phyloP scores from a whole-genome alignment of 2,329 filamentous ascomycete species.

The Nigrograna mackinnonii region DNA sequence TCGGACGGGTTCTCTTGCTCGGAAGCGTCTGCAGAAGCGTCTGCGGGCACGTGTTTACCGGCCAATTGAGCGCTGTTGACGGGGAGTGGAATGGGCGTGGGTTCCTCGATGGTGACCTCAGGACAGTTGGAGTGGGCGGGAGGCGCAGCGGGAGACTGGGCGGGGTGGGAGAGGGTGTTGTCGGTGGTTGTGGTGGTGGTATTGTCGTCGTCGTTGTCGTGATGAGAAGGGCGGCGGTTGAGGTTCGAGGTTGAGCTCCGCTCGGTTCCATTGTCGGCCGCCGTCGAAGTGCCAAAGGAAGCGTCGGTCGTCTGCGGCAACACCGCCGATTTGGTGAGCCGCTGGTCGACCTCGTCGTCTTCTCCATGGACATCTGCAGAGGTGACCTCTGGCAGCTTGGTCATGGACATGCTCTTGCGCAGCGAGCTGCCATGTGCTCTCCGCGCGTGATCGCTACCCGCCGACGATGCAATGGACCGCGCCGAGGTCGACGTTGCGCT shows the following conservation, averaged over 20 bases:
- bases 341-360: constrained; percentile 12
- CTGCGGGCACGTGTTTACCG: constrained; percentile 3
- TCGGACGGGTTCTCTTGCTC: constrained; percentile 15
- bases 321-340: constrained; percentile 29
- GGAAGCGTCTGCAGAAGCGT: constrained; percentile 8
- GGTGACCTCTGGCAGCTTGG: constrained; percentile 30
- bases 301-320: constrained; percentile 10
- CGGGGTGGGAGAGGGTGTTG: constrained; percentile 11
- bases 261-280: constrained; percentile 12
- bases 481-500: constrained; percentile 27
- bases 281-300: constrained; percentile 3
- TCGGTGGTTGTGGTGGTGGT: constrained; percentile 12
- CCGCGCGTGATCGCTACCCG: constrained; percentile 22
- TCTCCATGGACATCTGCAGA: constrained; percentile 11
- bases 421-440: too few species aligned
- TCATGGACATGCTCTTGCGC: constrained; percentile 30
- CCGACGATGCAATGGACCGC: constrained; percentile 26
- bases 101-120: constrained; percentile 34
- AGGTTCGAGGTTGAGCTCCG: constrained; percentile 12
- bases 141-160: constrained; percentile 11
- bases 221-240: too few species aligned
- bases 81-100: constrained; percentile 34
- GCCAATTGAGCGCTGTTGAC: constrained; percentile 17
- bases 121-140: constrained; percentile 20
- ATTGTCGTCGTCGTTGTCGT: constrained; percentile 15